Conservation (phyloP, 768 basidiomycete species). For the Leccinum arenicola region DNA sequence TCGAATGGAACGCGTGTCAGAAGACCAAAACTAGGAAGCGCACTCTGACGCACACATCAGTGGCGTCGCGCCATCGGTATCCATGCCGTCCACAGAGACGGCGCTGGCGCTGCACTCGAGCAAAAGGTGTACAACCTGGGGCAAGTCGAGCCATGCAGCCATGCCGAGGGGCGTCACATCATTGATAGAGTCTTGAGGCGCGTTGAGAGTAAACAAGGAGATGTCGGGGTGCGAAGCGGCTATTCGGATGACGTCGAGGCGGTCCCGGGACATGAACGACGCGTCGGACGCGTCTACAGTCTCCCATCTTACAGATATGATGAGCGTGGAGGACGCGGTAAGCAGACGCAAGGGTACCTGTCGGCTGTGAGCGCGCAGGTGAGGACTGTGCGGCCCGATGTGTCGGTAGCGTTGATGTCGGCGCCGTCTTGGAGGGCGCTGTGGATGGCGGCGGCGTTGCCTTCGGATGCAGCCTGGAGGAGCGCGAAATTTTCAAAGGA, state of each 20-base stretch:
- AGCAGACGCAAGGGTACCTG: conserved; percentile 42
- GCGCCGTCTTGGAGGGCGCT: conserved; percentile 57
- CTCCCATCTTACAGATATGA: conserved; percentile 51
- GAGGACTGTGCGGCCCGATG: conserved; percentile 57
- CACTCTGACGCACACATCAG: conserved; percentile 68
- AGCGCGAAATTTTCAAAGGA: conserved; percentile 42
- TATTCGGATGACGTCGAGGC: conserved; percentile 55
- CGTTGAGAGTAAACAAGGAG: conserved; percentile 69
- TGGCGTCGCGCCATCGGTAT: conserved; percentile 72
- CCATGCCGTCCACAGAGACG: conserved; percentile 72
- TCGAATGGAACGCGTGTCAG: neutral
- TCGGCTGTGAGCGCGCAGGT: conserved; percentile 73
- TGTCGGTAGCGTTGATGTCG: conserved; percentile 66
- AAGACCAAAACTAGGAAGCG: conserved; percentile 1
- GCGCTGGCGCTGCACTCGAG: conserved; percentile 59
- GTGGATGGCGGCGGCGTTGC: conserved; percentile 51
- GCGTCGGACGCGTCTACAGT: conserved; percentile 67
- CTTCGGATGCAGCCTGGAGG: conserved; percentile 55
- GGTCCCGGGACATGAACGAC: conserved; percentile 57
- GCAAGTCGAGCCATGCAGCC: conserved; percentile 74
- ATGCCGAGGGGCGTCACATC: conserved; percentile 77
- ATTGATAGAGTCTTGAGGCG: conserved; percentile 65
- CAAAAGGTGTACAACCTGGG: conserved; percentile 57
- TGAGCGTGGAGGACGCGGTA: neutral
- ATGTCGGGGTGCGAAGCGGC: conserved; percentile 55